Evolutionary conservation across 768 basidiomycete species (phyloP).

Genomic region (Rubroboletus pulcherrimus): DNA sequence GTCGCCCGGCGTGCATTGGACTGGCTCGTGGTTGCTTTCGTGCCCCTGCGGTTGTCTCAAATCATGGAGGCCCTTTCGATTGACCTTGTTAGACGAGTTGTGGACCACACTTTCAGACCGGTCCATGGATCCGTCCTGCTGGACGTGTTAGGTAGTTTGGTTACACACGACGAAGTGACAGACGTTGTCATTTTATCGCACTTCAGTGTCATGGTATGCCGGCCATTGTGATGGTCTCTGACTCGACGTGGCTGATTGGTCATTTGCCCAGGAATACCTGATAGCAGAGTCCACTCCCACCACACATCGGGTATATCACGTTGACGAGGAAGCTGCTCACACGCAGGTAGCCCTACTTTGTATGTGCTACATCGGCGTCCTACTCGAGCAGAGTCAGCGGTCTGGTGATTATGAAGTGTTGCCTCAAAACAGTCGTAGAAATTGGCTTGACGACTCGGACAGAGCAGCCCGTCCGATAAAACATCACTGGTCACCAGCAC

Average conservation of each 20-base stretch:
- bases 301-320: not conserved
- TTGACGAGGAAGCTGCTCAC: not conserved
- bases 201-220: not conserved
- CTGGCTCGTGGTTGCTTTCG: not conserved
- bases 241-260: not conserved
- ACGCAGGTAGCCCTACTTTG: not conserved
- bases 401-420: too few relatives aligned
- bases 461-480: too few relatives aligned
- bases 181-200: conserved; percentile 3
- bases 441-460: too few relatives aligned
- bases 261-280: conserved; percentile 5
- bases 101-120: not conserved
- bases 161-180: not conserved
- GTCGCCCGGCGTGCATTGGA: not conserved
- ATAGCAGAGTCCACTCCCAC: not conserved
- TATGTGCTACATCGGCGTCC: not conserved
- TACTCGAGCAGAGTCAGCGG: too few relatives aligned
- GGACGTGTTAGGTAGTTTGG: not conserved
- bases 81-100: not conserved
- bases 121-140: not conserved
- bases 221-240: not conserved
- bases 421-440: too few relatives aligned
- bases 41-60: not conserved
- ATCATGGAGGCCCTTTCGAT: not conserved
- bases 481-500: too few relatives aligned